Conservation (phyloP, 805 yeast genomes). For the Isabelozyma heimii region DNA sequence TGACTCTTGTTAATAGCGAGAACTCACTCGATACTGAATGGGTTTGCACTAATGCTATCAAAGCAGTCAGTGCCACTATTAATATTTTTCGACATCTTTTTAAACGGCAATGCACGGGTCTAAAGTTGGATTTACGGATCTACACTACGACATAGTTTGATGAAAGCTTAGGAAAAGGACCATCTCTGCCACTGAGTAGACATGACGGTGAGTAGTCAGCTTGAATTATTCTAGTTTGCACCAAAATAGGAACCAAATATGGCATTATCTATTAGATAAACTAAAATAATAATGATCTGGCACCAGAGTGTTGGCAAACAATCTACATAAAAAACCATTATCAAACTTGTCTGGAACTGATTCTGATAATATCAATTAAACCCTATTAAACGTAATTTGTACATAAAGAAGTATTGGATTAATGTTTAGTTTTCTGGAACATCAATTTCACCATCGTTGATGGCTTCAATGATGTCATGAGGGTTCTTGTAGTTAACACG, state of each 20-base stretch:
- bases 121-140: not conserved
- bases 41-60: too few relatives aligned
- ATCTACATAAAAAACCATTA: slow-evolving; percentile 2
- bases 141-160: slow-evolving; percentile 3
- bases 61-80: too few relatives aligned
- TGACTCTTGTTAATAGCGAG: too few relatives aligned
- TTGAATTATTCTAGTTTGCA: slow-evolving; percentile 70
- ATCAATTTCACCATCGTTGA: slow-evolving; percentile 97
- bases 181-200: slow-evolving; percentile 45
- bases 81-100: too few relatives aligned
- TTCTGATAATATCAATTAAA: slow-evolving; percentile 22
- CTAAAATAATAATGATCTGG: slow-evolving; percentile 39
- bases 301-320: slow-evolving; percentile 96
- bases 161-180: slow-evolving; percentile 70
- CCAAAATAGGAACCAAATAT: slow-evolving; percentile 85
- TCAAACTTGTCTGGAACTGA: slow-evolving; percentile 6
- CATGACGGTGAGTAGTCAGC: slow-evolving; percentile 75
- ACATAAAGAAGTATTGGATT: slow-evolving; percentile 17
- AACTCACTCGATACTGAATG: too few relatives aligned
- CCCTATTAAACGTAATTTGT: slow-evolving; percentile 36
- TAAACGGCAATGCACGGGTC: not conserved
- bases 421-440: slow-evolving; percentile 68
- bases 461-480: slow-evolving; percentile 97
- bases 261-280: slow-evolving; percentile 18
- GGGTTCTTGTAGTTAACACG: slow-evolving; percentile 99